These are phyloP conservation scores for Amesomyces nigricolor DNA, from an alignment of 2,329 filamentous ascomycete species.

Conservation along the genomic window DNA sequence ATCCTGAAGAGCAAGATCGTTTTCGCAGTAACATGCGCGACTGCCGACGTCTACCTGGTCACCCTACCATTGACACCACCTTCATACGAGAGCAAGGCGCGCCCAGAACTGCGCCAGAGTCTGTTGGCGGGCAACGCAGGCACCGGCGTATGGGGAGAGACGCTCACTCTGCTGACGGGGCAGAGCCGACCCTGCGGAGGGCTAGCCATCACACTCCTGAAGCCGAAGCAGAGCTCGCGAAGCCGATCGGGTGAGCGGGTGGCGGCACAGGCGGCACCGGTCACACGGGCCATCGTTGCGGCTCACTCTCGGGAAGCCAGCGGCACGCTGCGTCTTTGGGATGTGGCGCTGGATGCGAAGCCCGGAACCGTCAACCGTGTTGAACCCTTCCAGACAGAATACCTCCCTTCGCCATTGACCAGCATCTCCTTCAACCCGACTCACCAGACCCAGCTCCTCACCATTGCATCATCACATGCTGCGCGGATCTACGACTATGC, in stretches of 20 bases:
- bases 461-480: slow-evolving; percentile 49
- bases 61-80: slow-evolving; percentile 57
- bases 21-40: slow-evolving; percentile 55
- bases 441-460: slow-evolving; percentile 52
- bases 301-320: slow-evolving; percentile 55
- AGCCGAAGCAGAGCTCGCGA: slow-evolving; percentile 33
- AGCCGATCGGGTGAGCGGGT: slow-evolving; percentile 38
- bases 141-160: slow-evolving; percentile 59
- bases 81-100: slow-evolving; percentile 53
- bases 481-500: slow-evolving; percentile 59
- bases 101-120: slow-evolving; percentile 46
- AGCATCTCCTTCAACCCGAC: slow-evolving; percentile 57
- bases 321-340: slow-evolving; percentile 54
- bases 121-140: slow-evolving; percentile 51
- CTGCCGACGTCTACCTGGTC: slow-evolving; percentile 51
- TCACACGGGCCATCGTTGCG: slow-evolving; percentile 49
- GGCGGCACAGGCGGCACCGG: slow-evolving; percentile 26
- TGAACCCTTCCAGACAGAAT: slow-evolving; percentile 56
- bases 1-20: slow-evolving; percentile 53
- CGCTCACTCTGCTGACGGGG: slow-evolving; percentile 48
- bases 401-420: slow-evolving; percentile 48
- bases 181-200: slow-evolving; percentile 50
- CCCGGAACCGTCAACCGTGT: slow-evolving; percentile 33
- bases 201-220: slow-evolving; percentile 49
- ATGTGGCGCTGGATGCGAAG: slow-evolving; percentile 45